Percentiles rank a stretch among this genome's conserved stretches.
Conservation (phyloP, 306 rosid genomes). For the Acmispon strigosus region DNA sequence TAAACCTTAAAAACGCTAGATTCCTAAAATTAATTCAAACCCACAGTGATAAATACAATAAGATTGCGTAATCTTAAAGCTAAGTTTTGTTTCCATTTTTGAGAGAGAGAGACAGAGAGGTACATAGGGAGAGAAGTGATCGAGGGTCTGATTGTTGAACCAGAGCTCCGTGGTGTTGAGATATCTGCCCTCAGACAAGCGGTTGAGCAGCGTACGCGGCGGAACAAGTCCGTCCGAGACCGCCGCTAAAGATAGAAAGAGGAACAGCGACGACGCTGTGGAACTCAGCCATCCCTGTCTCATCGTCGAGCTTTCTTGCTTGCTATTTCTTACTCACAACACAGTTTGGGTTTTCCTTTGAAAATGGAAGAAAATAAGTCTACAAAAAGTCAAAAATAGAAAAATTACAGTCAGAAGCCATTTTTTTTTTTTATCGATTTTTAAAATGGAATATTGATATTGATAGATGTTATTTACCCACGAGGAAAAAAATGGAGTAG, state of each 20-base stretch:
- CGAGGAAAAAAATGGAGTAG: too few relatives aligned
- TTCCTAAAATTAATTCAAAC: not conserved
- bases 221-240: slow-evolving; percentile 27
- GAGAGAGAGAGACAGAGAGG: not conserved
- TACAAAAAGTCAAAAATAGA: too few relatives aligned
- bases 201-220: slow-evolving; percentile 39
- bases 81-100: too few relatives aligned
- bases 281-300: slow-evolving; percentile 3
- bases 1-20: not conserved
- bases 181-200: slow-evolving; percentile 23
- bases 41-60: not conserved
- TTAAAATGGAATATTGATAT: too few relatives aligned
- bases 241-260: slow-evolving; percentile 25
- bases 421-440: too few relatives aligned
- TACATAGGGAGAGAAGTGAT: slow-evolving; percentile 87
- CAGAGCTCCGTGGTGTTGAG: slow-evolving; percentile 49
- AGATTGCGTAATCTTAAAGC: too few relatives aligned
- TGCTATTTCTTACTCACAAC: not conserved
- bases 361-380: not conserved
- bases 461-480: too few relatives aligned
- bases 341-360: not conserved
- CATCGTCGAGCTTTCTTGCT: not conserved
- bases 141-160: slow-evolving; percentile 74
- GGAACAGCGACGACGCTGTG: slow-evolving; percentile 17
- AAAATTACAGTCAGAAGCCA: too few relatives aligned